Evolutionary conservation across 2,329 filamentous ascomycete species (phyloP), one percentile per base, ranked within the genome.

Genomic region (Cytospora leucostoma): DNA sequence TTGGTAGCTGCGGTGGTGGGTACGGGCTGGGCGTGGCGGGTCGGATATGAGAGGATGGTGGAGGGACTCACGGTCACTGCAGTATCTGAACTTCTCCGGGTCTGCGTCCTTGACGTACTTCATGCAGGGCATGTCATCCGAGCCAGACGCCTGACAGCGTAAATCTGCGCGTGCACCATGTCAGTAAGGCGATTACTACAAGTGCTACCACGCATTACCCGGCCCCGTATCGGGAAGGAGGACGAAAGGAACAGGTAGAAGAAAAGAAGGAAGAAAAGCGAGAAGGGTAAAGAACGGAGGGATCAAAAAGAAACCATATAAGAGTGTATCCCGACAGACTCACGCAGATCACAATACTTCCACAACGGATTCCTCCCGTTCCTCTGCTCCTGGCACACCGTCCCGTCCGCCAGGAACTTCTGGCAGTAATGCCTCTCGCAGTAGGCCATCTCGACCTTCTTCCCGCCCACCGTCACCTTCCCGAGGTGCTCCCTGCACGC

Each of bases 81-180:
- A 71, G 27, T 65, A 70, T 21, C 62, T 63, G 51, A 60, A 72
- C 40, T 54, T 64, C 15, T 58, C 56, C n/a, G 70, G 70, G 35
- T 70, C 63, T 0, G 65, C 64, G 12, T 68, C 63, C 62, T 68
- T 70, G 15, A 71, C 67, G 12, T 58, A 57, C 44, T 63, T 65
- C n/a, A 34, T 58, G 53, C 70, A 71, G 62, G 65, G n/a, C 11
- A 50, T 53, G 4, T 60, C 54, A 13, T 61, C 61, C 37, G 65
- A 68, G 32, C 62, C 64, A 33, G 62, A 56, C 56, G 68, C 69
- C 67, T 56, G 35, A 35, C 63, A 65, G 38, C 59, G 58, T 52
- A 63, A 44, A 34, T 66, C 64, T 66, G 27, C 3, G 7, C 13
- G 33, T 15, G 17, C 2, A 54, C 13, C 27, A 49, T 47, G 34